Evolutionary conservation across 2,329 filamentous ascomycete species (phyloP).

Genomic region (Sporothrix inflata): DNA sequence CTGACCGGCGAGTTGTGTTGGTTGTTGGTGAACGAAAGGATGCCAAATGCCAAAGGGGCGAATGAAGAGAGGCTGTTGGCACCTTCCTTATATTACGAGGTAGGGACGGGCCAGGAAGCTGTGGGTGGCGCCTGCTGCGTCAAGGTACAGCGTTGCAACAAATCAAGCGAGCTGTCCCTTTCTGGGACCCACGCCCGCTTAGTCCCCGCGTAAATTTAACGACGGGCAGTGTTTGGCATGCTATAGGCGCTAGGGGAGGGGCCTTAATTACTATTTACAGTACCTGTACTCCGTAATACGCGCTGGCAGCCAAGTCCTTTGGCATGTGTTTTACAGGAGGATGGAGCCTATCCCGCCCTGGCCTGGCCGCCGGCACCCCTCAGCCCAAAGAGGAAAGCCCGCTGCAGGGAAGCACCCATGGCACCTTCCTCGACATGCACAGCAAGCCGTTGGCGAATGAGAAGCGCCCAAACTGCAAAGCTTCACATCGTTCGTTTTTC

Average conservation of each 20-base stretch:
- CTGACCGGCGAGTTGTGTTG: not conserved
- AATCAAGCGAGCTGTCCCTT: slow-evolving; percentile 23
- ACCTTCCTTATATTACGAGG: not conserved
- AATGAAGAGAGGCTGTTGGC: not conserved
- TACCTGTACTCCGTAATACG: not conserved
- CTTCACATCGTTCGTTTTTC: not conserved
- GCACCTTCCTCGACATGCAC: not conserved
- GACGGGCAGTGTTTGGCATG: not conserved
- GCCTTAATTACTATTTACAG: no score
- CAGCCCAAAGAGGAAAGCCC: slow-evolving; percentile 1
- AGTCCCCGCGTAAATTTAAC: not conserved
- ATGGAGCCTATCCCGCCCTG: not conserved
- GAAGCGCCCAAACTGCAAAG: not conserved
- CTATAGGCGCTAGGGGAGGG: not conserved
- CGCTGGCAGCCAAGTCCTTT: slow-evolving; percentile 5
- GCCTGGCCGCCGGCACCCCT: not conserved
- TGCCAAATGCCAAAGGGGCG: not conserved
- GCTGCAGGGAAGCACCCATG: not conserved
- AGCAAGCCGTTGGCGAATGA: not conserved
- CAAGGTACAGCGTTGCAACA: slow-evolving; percentile 8
- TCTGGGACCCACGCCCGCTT: not conserved
- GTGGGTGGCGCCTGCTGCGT: not conserved
- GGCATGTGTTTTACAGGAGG: not conserved
- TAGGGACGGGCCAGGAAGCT: not conserved
- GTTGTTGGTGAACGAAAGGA: not conserved